These are phyloP conservation scores for Xylaria intraflava DNA, from an alignment of 495 filamentous ascomycete genomes.

Conservation along the genomic window DNA sequence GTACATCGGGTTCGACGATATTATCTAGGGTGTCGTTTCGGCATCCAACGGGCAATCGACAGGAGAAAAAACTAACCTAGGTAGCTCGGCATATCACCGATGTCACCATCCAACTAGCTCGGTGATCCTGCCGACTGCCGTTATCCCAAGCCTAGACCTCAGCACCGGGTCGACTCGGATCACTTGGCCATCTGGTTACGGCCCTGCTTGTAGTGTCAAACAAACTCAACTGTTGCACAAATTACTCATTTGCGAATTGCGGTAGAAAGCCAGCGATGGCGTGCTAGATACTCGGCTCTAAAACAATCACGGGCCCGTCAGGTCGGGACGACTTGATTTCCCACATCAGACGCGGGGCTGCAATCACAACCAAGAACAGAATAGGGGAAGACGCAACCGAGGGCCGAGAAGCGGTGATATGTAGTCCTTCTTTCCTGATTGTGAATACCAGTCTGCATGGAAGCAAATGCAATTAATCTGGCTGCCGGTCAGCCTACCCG, in stretches of 20 bases:
- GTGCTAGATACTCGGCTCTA: neutral
- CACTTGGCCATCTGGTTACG: neutral
- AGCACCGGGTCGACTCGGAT: constrained; percentile 3
- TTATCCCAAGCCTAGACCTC: constrained; percentile 4
- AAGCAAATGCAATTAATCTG: constrained; percentile 15
- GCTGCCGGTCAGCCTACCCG: constrained; percentile 17
- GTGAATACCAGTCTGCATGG: constrained; percentile 19
- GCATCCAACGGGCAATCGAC: neutral
- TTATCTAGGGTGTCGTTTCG: constrained; percentile 1
- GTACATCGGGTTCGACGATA: too few species aligned
- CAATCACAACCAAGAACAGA: neutral
- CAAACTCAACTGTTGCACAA: neutral
- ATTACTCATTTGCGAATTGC: neutral
- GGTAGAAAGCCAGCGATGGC: neutral
- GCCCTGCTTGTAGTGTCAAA: constrained; percentile 1
- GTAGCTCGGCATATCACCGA: neutral
- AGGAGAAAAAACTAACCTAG: neutral
- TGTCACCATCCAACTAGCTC: neutral
- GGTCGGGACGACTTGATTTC: neutral
- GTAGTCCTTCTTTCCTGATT: constrained; percentile 7
- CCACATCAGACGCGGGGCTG: neutral
- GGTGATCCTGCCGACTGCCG: too few species aligned
- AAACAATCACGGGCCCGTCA: neutral
- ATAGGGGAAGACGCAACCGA: neutral
- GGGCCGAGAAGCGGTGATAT: neutral